Conservation (phyloP, 2,329 filamentous ascomycete genomes). For the Alternaria alternata region DNA sequence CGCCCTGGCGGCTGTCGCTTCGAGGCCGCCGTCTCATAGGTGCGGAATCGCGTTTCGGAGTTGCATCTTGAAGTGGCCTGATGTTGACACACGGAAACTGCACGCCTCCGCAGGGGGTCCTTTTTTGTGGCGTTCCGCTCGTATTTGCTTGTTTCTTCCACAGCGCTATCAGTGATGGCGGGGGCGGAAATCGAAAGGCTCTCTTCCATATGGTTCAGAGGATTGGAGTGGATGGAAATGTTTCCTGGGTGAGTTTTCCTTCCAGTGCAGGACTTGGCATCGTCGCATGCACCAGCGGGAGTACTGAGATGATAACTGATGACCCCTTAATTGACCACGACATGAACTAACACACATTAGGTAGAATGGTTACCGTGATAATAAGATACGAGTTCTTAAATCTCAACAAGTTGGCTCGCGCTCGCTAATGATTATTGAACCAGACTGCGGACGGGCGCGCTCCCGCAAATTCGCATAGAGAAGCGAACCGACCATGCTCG, state of each 20-base stretch:
- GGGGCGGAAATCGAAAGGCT: background rate
- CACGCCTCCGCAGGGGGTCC: conserved; percentile 12
- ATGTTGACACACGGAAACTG: conserved; percentile 29
- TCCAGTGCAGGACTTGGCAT: conserved; percentile 4
- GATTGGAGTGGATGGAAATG: background rate
- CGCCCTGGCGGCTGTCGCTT: conserved; percentile 3
- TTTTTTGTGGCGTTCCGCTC: conserved; percentile 31
- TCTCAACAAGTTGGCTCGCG: background rate
- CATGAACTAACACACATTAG: background rate
- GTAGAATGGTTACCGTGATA: background rate
- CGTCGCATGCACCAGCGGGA: background rate
- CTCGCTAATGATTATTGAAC: background rate
- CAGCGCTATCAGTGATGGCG: conserved; percentile 7
- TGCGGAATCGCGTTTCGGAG: conserved; percentile 8
- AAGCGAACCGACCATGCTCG: background rate
- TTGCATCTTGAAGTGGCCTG: conserved; percentile 19
- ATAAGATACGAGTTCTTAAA: background rate
- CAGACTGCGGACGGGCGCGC: background rate
- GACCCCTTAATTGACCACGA: background rate
- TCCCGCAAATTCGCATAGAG: background rate
- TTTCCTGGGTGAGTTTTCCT: conserved; percentile 3
- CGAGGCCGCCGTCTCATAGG: conserved; percentile 2
- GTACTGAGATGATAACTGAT: background rate
- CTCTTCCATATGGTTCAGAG: background rate
- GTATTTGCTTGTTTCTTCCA: conserved; percentile 35